Percentiles rank a stretch among this genome's conserved stretches.
phyloP scores from a whole-genome alignment of 192 early-diverging fungal species.

The Phlyctochytrium arcticum region DNA sequence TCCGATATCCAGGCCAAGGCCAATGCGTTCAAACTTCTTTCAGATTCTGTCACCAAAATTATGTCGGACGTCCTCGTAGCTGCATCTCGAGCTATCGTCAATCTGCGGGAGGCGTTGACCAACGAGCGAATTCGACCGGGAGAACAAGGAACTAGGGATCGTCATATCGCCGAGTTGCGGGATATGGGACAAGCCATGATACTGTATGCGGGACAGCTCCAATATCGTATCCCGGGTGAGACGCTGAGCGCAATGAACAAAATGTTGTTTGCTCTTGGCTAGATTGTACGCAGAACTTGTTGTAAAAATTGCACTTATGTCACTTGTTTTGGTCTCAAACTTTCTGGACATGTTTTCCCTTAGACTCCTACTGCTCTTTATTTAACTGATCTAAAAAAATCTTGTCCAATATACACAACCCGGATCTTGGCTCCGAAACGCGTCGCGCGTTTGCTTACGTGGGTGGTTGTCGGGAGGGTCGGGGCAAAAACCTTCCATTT shows the following conservation, averaged over 20 bases:
- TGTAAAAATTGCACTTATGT: too few species aligned
- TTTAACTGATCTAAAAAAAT: too few species aligned
- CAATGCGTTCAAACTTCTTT: constrained; percentile 60
- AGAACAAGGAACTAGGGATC: constrained; percentile 17
- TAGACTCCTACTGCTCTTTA: too few species aligned
- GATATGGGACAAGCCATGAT: constrained; percentile 64
- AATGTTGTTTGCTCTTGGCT: too few species aligned
- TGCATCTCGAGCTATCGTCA: constrained; percentile 65
- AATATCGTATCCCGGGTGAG: constrained; percentile 81
- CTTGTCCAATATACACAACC: too few species aligned
- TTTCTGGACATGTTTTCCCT: too few species aligned
- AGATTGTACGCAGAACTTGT: too few species aligned
- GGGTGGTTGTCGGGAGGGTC: too few species aligned
- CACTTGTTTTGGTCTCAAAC: too few species aligned
- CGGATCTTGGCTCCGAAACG: too few species aligned
- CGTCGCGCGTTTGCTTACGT: too few species aligned
- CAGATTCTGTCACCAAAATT: constrained; percentile 67
- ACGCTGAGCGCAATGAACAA: constrained; percentile 73
- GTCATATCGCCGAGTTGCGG: constrained; percentile 50
- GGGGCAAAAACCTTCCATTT: too few species aligned
- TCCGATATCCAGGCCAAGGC: constrained; percentile 52
- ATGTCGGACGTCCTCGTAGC: constrained; percentile 72
- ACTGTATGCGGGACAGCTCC: constrained; percentile 80
- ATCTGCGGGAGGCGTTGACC: constrained; percentile 44
- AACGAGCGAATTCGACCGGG: constrained; percentile 6